These are phyloP conservation scores for Trametes elegans DNA, from an alignment of 768 basidiomycete genomes.

Conservation along the genomic window DNA sequence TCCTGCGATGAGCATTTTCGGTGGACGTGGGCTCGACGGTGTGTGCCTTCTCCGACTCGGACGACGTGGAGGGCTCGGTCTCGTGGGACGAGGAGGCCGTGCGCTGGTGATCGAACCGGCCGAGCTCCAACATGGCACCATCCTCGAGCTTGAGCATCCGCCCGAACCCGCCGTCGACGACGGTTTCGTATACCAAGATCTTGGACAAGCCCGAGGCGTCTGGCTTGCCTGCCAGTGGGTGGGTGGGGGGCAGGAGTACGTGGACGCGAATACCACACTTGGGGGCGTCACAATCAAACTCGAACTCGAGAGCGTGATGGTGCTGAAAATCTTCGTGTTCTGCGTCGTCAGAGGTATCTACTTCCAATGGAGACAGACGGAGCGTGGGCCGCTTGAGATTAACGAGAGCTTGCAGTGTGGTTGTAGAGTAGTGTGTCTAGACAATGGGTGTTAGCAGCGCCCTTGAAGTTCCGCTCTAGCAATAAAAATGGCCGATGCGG, in stretches of 20 bases:
- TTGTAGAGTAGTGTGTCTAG: conserved; percentile 80
- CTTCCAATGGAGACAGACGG: conserved; percentile 63
- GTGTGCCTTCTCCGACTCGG: conserved; percentile 16
- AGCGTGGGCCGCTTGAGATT: conserved; percentile 92
- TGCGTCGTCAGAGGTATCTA: conserved; percentile 41
- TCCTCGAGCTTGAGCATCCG: conserved; percentile 71
- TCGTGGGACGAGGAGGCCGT: conserved; percentile 5
- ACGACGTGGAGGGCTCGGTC: neutral
- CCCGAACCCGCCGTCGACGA: conserved; percentile 83
- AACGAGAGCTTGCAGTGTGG: conserved; percentile 90
- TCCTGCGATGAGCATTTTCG: conserved; percentile 25
- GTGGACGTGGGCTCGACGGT: conserved; percentile 20
- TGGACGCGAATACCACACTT: conserved; percentile 80
- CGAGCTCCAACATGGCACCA: conserved; percentile 78
- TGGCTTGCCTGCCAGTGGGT: conserved; percentile 47
- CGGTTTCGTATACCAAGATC: conserved; percentile 57
- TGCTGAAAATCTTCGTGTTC: conserved; percentile 48
- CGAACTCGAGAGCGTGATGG: conserved; percentile 83
- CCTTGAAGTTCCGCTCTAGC: too few species aligned
- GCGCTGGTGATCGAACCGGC: conserved; percentile 52
- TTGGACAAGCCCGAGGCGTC: conserved; percentile 34
- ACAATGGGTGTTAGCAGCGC: neutral
- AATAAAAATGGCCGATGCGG: too few species aligned
- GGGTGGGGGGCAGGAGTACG: conserved; percentile 65
- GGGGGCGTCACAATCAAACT: conserved; percentile 89